A percentile compares a stretch with the other conserved stretches of the same genome.
Conservation (phyloP, 768 basidiomycete species). For the Dendrothele bispora region DNA sequence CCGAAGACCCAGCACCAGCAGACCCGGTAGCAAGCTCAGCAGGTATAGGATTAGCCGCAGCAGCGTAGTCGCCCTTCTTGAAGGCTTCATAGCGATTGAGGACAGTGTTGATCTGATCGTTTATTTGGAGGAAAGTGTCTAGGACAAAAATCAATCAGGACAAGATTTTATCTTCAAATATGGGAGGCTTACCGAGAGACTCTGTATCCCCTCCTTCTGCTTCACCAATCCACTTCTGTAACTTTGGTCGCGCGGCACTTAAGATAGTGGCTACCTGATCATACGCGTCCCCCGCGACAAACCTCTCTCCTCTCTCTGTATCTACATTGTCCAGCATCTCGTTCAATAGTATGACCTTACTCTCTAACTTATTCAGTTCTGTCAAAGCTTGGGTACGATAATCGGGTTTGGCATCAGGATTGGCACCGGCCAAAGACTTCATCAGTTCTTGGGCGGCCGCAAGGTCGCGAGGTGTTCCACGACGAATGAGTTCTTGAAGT, state of each 20-base stretch:
- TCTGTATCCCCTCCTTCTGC: conserved; percentile 88
- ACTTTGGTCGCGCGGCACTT: conserved; percentile 80
- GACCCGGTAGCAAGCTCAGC: conserved; percentile 46
- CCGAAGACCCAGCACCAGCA: conserved; percentile 16
- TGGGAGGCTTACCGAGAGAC: conserved; percentile 65
- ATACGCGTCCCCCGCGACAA: conserved; percentile 89
- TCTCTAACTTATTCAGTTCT: conserved; percentile 92
- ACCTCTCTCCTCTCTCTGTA: conserved; percentile 65
- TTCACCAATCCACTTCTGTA: conserved; percentile 98
- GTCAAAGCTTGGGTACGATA: conserved; percentile 87
- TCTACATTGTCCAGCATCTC: conserved; percentile 97
- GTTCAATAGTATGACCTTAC: conserved; percentile 92
- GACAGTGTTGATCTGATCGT: conserved; percentile 96
- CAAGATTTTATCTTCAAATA: neutral
- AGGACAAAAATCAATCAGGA: conserved; percentile 7
- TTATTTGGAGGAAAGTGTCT: conserved; percentile 95
- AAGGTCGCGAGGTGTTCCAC: conserved; percentile 94
- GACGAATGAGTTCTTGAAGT: conserved; percentile 95
- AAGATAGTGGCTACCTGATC: conserved; percentile 93
- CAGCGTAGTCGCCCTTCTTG: conserved; percentile 85
- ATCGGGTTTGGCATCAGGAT: conserved; percentile 92
- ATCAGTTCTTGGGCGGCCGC: conserved; percentile 96
- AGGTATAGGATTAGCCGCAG: conserved; percentile 69
- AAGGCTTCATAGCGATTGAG: conserved; percentile 89
- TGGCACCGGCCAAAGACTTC: conserved; percentile 92